These are phyloP conservation scores for Xylaria intraflava DNA, from an alignment of 495 filamentous ascomycete species.

Conservation along the genomic window DNA sequence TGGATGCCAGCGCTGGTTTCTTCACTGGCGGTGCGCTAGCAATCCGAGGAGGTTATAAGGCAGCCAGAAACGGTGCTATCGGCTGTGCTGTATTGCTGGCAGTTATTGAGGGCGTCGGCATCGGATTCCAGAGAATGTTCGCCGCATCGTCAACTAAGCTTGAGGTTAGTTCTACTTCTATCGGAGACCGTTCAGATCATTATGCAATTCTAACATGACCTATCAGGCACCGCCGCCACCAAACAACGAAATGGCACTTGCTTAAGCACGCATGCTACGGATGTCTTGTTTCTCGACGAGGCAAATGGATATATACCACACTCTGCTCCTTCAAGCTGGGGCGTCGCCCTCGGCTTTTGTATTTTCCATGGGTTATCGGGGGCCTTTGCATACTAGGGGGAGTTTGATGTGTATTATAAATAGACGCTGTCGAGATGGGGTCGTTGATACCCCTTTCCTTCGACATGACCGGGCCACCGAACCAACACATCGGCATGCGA, in stretches of 20 bases:
- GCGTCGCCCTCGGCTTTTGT: constrained; percentile 28
- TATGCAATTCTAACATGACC: neutral
- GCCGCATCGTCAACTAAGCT: constrained; percentile 82
- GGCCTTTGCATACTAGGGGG: constrained; percentile 20
- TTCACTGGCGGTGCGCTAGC: constrained; percentile 92
- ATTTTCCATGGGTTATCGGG: constrained; percentile 19
- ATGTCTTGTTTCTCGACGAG: neutral
- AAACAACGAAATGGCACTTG: constrained; percentile 29
- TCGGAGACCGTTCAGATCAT: neutral
- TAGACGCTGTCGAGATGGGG: constrained; percentile 9
- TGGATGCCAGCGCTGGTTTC: constrained; percentile 68
- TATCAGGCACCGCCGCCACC: constrained; percentile 32
- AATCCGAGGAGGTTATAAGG: constrained; percentile 79
- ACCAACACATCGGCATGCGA: constrained; percentile 6
- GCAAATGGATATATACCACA: constrained; percentile 9
- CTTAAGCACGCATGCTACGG: constrained; percentile 17
- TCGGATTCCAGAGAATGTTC: constrained; percentile 95
- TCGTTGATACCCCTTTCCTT: constrained; percentile 5
- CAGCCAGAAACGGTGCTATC: constrained; percentile 88
- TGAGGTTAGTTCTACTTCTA: constrained; percentile 49
- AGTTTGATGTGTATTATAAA: constrained; percentile 23
- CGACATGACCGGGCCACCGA: constrained; percentile 4
- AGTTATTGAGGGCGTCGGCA: constrained; percentile 96
- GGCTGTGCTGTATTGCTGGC: constrained; percentile 89
- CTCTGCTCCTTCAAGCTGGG: constrained; percentile 35